phyloP scores from a whole-genome alignment of 202 grass and related monocot genomes.

The Musa balbisiana region DNA sequence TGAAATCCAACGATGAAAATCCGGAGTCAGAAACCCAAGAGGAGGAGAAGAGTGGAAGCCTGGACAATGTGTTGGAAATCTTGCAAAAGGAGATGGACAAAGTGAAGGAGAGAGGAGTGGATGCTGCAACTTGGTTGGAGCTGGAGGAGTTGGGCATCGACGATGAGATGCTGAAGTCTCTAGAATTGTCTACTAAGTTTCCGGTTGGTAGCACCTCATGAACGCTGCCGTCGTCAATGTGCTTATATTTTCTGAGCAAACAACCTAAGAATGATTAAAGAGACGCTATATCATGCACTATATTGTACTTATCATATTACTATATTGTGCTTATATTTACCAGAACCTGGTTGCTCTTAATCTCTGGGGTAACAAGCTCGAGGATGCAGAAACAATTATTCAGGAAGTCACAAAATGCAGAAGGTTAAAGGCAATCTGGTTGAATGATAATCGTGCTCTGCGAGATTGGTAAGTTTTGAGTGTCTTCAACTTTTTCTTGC shows the following conservation, averaged over 20 bases:
- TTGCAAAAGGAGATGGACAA: constrained; percentile 48
- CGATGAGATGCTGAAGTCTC: constrained; percentile 64
- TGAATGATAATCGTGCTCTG: constrained; percentile 82
- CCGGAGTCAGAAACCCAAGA: constrained; percentile 29
- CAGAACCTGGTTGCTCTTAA: constrained; percentile 85
- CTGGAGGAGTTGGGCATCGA: constrained; percentile 86
- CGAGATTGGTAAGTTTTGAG: constrained; percentile 38
- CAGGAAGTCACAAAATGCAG: constrained; percentile 60
- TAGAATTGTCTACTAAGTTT: constrained; percentile 70
- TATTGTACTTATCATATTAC: too few relatives aligned
- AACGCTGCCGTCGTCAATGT: constrained; percentile 1
- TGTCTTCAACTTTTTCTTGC: neutral
- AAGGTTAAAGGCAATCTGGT: constrained; percentile 79
- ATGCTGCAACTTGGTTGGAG: constrained; percentile 67
- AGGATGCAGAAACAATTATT: constrained; percentile 49
- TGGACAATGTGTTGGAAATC: constrained; percentile 45
- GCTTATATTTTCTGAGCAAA: neutral
- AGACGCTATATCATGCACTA: too few relatives aligned
- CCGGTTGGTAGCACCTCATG: constrained; percentile 31
- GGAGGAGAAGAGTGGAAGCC: constrained; percentile 12
- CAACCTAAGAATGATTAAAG: neutral
- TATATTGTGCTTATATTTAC: too few relatives aligned
- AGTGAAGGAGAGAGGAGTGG: constrained; percentile 41
- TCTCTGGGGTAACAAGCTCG: constrained; percentile 83
- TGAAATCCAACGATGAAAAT: constrained; percentile 31